A percentile compares a stretch with the other conserved stretches of the same genome.
These are phyloP conservation scores for Geotrichum restrictum DNA, from an alignment of 1,139 yeast genomes.

Conservation along the genomic window DNA sequence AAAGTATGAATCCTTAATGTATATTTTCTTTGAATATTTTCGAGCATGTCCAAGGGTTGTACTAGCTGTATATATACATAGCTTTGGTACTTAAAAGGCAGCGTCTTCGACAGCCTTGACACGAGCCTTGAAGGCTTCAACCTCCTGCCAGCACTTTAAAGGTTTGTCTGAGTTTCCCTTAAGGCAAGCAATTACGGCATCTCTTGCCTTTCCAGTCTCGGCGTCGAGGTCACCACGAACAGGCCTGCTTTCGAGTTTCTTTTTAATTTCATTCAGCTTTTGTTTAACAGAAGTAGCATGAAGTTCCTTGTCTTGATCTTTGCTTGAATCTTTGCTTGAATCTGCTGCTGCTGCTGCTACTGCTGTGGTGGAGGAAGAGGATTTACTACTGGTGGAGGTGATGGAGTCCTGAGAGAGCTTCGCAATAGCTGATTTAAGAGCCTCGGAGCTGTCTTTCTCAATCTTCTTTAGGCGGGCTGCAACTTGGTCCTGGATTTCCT, in stretches of 20 bases:
- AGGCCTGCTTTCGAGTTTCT: slow-evolving; percentile 38
- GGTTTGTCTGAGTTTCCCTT: slow-evolving; percentile 65
- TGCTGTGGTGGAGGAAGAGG: too few relatives aligned
- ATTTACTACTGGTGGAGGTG: slow-evolving; percentile 30
- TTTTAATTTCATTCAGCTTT: slow-evolving; percentile 47
- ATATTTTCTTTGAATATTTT: too few relatives aligned
- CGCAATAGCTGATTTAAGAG: slow-evolving; percentile 47
- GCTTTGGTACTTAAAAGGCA: slow-evolving; percentile 8
- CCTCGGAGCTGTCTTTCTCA: slow-evolving; percentile 55
- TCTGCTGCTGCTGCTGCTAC: too few relatives aligned
- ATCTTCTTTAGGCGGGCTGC: slow-evolving; percentile 59
- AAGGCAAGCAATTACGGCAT: slow-evolving; percentile 61
- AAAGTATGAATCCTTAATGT: too few relatives aligned
- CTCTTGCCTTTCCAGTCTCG: slow-evolving; percentile 48
- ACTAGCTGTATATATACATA: too few relatives aligned
- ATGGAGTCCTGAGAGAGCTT: slow-evolving; percentile 26
- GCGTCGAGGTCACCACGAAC: slow-evolving; percentile 40
- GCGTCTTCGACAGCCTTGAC: slow-evolving; percentile 22
- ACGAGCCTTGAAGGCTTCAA: slow-evolving; percentile 59
- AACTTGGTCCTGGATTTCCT: slow-evolving; percentile 73
- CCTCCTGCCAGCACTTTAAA: slow-evolving; percentile 85
- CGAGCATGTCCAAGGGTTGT: too few relatives aligned
- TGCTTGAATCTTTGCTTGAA: too few relatives aligned
- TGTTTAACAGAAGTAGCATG: slow-evolving; percentile 32
- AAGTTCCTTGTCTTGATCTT: slow-evolving; percentile 19